Base-by-base conservation (phyloP, 345 rosid genomes). In the Brassica nigra region DNA sequence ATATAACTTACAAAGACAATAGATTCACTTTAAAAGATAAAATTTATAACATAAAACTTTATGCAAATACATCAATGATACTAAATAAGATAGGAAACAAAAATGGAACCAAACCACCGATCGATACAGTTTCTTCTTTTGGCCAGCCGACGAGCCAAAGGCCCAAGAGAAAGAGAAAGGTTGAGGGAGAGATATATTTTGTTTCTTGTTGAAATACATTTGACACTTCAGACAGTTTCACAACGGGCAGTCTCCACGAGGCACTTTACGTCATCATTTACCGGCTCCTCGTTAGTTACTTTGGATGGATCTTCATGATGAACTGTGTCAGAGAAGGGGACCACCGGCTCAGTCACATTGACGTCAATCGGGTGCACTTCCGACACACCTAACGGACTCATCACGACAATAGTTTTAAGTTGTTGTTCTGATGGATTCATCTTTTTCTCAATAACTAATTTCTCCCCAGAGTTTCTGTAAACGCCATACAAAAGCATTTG, bases 401-500 rank as follows among this genome's bases (percentile, higher is more conserved):
- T 70, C 71, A 82, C 82, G 39, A 82, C 82, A 77, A 82, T 28
- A 69, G 8, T 68, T 68, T 73, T 82, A 20, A 82, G 81, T 68
- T 77, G 81, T 62, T 82, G 86, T 31, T 87, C 86, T 74, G 79
- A 36, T 36, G 49, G 30, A 28, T 67, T 70, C 76, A 83, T 69
- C 36, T 79, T 79, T 29, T 86, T 82, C 31, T 69, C 76, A 2
- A 63, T 47, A 0, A 54, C 83, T 62, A 78, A 77, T 47, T 66
- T 70, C 11, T 78, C 77, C 16, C 37, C 36, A 4, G 84, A 44
- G 30, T 86, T 86, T 23, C 85, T 88, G 87, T 86, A 92, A 6
- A 84, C 37, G 6, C 80, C 83, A 71, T 95, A 91, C 23, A 95
- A 70, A 14, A 82, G 0, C 97, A 92, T 95, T 82, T 92, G 99